A percentile compares a stretch with the other conserved stretches of the same genome.
phyloP scores from a whole-genome alignment of 768 basidiomycete species.

The Trametes cingulata region DNA sequence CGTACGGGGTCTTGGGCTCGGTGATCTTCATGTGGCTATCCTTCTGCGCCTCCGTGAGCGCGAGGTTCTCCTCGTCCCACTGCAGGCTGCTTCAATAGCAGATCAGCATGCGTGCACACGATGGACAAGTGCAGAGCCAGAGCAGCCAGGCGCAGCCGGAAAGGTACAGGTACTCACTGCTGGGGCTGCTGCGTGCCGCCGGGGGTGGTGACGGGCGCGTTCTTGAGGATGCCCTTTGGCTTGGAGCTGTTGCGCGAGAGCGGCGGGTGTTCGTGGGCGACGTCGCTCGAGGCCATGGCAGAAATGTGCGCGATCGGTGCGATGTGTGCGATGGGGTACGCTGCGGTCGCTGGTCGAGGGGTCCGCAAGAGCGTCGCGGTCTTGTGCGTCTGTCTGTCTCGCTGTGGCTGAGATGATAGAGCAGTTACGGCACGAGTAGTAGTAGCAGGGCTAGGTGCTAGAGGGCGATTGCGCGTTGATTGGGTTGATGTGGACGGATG shows the following conservation, averaged over 20 bases:
- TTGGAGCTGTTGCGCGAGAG: slow-evolving; percentile 58
- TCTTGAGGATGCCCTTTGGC: slow-evolving; percentile 91
- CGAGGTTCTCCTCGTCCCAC: slow-evolving; percentile 96
- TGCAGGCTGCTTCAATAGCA: slow-evolving; percentile 58
- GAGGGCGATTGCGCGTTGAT: no score
- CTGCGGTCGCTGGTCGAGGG: not conserved
- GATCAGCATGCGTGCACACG: not conserved
- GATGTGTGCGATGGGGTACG: slow-evolving; percentile 22
- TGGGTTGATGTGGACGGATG: no score
- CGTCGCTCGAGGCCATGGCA: not conserved
- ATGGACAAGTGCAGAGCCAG: not conserved
- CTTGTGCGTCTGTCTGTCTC: no score
- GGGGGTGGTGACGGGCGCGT: slow-evolving; percentile 53
- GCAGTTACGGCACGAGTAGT: no score
- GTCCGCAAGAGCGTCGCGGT: not conserved
- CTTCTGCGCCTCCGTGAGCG: slow-evolving; percentile 89
- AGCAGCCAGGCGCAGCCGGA: not conserved
- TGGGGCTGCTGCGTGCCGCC: slow-evolving; percentile 34
- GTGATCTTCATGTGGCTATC: slow-evolving; percentile 98
- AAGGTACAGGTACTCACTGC: slow-evolving; percentile 46
- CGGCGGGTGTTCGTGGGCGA: slow-evolving; percentile 41
- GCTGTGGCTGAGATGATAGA: no score
- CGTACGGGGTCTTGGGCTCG: slow-evolving; percentile 96
- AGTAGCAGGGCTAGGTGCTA: no score
- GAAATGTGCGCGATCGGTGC: not conserved